Percentiles rank a stretch among this genome's conserved stretches.
phyloP scores from a whole-genome alignment of 106 monocot species.

The Platanthera guangdongensis region DNA sequence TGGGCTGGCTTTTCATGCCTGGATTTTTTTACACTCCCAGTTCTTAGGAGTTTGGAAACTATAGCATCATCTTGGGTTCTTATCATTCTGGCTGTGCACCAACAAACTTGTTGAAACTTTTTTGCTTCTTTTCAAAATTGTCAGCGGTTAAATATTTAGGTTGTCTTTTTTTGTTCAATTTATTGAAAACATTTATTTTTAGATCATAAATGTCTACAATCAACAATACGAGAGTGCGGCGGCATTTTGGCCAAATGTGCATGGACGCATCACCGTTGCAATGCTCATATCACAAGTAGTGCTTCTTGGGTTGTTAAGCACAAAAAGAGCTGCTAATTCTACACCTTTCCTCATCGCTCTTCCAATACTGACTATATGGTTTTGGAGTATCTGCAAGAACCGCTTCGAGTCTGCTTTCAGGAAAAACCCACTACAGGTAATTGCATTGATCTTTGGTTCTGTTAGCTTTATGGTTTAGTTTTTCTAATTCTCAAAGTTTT shows the following conservation, averaged over 20 bases:
- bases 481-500: too few relatives aligned
- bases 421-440: constrained; percentile 63
- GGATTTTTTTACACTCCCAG: too few relatives aligned
- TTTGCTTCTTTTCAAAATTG: too few relatives aligned
- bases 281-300: constrained; percentile 64
- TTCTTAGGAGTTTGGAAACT: too few relatives aligned
- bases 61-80: too few relatives aligned
- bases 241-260: constrained; percentile 85
- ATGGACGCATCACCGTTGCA: constrained; percentile 50
- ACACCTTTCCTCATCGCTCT: constrained; percentile 64
- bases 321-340: constrained; percentile 43
- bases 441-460: not conserved
- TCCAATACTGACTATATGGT: constrained; percentile 58
- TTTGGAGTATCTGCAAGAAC: constrained; percentile 50
- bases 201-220: constrained; percentile 91
- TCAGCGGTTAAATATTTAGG: too few relatives aligned
- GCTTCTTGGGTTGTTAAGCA: constrained; percentile 59
- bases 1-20: too few relatives aligned
- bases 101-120: too few relatives aligned
- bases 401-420: constrained; percentile 65
- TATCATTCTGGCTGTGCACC: too few relatives aligned
- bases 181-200: not conserved
- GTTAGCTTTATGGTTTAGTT: too few relatives aligned
- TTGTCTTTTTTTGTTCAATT: not conserved
- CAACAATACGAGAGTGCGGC: constrained; percentile 81